A percentile compares a stretch with the other conserved stretches of the same genome.
These are phyloP conservation scores for Phoma sp. DNA, from an alignment of 2,329 filamentous ascomycete genomes.

Conservation along the genomic window DNA sequence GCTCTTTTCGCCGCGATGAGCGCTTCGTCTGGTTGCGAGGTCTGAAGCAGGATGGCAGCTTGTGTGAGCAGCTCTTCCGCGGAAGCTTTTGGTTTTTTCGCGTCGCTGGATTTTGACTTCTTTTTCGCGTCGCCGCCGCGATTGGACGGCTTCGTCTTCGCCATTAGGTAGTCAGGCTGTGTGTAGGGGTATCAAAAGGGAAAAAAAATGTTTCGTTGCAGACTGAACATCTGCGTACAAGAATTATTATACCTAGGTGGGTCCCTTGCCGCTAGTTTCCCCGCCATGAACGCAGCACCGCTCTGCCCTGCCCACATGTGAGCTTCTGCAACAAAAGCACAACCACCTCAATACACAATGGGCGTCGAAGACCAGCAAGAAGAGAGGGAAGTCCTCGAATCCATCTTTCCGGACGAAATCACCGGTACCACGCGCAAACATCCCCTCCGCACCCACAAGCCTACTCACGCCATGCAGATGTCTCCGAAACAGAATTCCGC, in stretches of 20 bases:
- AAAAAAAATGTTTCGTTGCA: not conserved
- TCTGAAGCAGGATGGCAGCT: slow-evolving; percentile 63
- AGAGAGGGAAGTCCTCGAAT: slow-evolving; percentile 96
- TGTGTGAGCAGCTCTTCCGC: slow-evolving; percentile 63
- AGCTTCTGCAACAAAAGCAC: slow-evolving; percentile 11
- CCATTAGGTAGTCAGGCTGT: slow-evolving; percentile 49
- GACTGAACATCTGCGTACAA: not conserved
- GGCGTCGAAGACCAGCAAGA: slow-evolving; percentile 84
- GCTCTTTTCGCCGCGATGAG: slow-evolving; percentile 61
- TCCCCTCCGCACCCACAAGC: not conserved
- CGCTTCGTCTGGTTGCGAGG: slow-evolving; percentile 63
- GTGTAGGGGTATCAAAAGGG: slow-evolving; percentile 6
- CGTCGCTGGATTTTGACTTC: slow-evolving; percentile 40
- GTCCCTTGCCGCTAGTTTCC: slow-evolving; percentile 10
- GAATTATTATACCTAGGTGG: not conserved
- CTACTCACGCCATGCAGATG: slow-evolving; percentile 64
- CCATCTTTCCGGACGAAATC: slow-evolving; percentile 98
- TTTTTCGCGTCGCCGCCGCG: slow-evolving; percentile 41
- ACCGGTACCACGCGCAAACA: slow-evolving; percentile 65
- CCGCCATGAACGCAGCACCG: slow-evolving; percentile 15
- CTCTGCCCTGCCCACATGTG: slow-evolving; percentile 8
- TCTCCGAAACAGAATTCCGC: slow-evolving; percentile 87
- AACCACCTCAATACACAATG: slow-evolving; percentile 43
- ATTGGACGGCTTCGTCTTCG: slow-evolving; percentile 59
- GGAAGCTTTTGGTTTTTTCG: slow-evolving; percentile 57